Evolutionary conservation across 2,329 filamentous ascomycete genomes (phyloP).

Genomic region (Scytalidium sp.): DNA sequence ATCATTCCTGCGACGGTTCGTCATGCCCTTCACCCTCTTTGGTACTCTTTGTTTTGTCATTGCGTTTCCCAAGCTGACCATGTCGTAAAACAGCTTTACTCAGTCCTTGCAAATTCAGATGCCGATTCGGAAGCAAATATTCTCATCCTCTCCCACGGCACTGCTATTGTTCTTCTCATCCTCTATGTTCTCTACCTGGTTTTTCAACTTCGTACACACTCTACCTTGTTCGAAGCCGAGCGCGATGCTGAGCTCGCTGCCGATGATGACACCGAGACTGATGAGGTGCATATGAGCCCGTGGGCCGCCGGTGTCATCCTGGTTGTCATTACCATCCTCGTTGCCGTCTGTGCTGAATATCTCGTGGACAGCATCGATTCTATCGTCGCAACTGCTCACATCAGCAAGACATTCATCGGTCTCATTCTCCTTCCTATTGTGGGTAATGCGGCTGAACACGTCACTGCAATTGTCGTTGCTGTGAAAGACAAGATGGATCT

Average conservation of each 20-base stretch:
- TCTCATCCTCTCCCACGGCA: constrained; percentile 70
- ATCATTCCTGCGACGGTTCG: constrained; percentile 71
- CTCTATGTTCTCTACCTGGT: constrained; percentile 75
- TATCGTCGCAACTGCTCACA: constrained; percentile 65
- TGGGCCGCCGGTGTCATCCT: constrained; percentile 63
- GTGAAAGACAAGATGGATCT: constrained; percentile 73
- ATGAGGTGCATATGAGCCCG: constrained; percentile 55
- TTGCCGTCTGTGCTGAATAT: constrained; percentile 73
- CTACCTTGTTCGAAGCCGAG: constrained; percentile 65
- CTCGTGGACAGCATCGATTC: constrained; percentile 73
- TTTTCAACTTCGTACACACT: constrained; percentile 76
- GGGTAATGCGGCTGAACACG: constrained; percentile 77
- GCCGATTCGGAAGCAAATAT: constrained; percentile 53
- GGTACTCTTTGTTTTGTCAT: not conserved
- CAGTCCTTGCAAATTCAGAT: constrained; percentile 50
- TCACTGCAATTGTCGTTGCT: constrained; percentile 77
- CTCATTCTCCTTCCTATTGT: constrained; percentile 77
- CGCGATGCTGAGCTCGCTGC: constrained; percentile 15
- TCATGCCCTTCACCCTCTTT: constrained; percentile 13
- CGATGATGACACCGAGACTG: constrained; percentile 39
- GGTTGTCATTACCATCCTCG: constrained; percentile 66
- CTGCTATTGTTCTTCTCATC: constrained; percentile 69
- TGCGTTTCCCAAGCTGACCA: not conserved
- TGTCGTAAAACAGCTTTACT: constrained; percentile 53
- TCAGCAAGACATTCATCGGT: constrained; percentile 80